Base-by-base conservation (phyloP, 345 rosid species). In the Brassica cretica region DNA sequence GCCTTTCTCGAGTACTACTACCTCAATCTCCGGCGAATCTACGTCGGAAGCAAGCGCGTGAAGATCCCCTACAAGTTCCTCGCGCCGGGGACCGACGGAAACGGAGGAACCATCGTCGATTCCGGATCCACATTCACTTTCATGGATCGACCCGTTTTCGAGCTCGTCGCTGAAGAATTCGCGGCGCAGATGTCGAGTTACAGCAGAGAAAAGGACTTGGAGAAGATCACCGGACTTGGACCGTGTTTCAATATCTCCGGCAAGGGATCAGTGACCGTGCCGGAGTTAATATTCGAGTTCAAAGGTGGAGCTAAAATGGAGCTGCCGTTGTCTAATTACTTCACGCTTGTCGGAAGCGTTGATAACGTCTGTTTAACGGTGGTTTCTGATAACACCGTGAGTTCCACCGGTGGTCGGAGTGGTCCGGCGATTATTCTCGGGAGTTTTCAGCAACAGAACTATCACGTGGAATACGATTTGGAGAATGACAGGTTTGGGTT, bases 91-190 rank as follows among this genome's bases (percentile, higher is more conserved):
- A 6, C 84, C 0, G 88, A 89, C 21, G 98, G 97, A 0, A 87
- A 81, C 68, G 97, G 97, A 21, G 98, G 98, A 59, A 66, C 97
- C 19, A 88, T 92, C 12, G 90, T 91, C 33, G 98, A 94, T 80
- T 94, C 98, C 12, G 98, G 98, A 44, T 76, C 97, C 3, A 94
- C 98, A 1, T 87, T 94, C 77, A 92, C 97, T 6, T 88, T 86
- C 90, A 87, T 94, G 97, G 93, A 91, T 29, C 75, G 81, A 51
- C 86, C 89, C 3, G 78, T 88, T 19, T 89, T 77, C 73, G 88
- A 88, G 15, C 69, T 80, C 4, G 87, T 94, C 5, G 86, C 87
- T 0, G 30, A 83, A 11, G 97, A 84, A 76, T 86, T 94, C 64
- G 87, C 82, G 59, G 65, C 80, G 18, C 91, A 91, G 78, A 84